A percentile compares a stretch with the other conserved stretches of the same genome.
phyloP scores from a whole-genome alignment of 106 monocot species.

The Dendrobium catenatum region DNA sequence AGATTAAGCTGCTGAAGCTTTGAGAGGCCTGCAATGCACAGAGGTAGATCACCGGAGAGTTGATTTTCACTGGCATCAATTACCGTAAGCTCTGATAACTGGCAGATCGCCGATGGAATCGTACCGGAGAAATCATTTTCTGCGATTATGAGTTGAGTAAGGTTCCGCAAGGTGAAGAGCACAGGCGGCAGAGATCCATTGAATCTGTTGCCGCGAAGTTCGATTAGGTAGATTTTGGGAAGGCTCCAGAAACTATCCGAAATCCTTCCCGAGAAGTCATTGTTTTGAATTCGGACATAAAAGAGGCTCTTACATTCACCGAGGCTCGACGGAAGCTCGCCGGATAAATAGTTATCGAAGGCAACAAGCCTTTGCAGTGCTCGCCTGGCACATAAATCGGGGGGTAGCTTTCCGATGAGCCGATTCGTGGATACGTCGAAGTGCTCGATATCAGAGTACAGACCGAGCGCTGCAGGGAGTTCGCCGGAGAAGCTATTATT shows the following conservation, averaged over 20 bases:
- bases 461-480: conserved; percentile 37
- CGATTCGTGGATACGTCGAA: conserved; percentile 44
- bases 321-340: conserved; percentile 35
- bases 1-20: conserved; percentile 24
- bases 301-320: conserved; percentile 21
- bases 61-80: conserved; percentile 37
- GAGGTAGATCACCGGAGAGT: conserved; percentile 43
- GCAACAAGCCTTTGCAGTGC: conserved; percentile 16
- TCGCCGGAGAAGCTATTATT: conserved; percentile 25
- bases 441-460: conserved; percentile 25
- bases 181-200: conserved; percentile 40
- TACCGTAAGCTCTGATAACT: conserved; percentile 19
- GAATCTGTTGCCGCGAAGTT: conserved; percentile 35
- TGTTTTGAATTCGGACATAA: conserved; percentile 34
- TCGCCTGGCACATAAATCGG: conserved; percentile 19
- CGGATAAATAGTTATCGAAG: conserved; percentile 41
- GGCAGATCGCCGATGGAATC: conserved; percentile 27
- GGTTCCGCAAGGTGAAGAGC: conserved; percentile 24
- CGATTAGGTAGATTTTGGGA: conserved; percentile 18
- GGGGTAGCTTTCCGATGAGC: conserved; percentile 43
- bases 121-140: conserved; percentile 54
- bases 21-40: conserved; percentile 11
- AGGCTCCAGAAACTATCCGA: conserved; percentile 2
- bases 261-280: conserved; percentile 29
- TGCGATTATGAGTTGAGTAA: conserved; percentile 34